phyloP scores from a whole-genome alignment of 2,329 filamentous ascomycete genomes.

The Fusarium subglutinans region DNA sequence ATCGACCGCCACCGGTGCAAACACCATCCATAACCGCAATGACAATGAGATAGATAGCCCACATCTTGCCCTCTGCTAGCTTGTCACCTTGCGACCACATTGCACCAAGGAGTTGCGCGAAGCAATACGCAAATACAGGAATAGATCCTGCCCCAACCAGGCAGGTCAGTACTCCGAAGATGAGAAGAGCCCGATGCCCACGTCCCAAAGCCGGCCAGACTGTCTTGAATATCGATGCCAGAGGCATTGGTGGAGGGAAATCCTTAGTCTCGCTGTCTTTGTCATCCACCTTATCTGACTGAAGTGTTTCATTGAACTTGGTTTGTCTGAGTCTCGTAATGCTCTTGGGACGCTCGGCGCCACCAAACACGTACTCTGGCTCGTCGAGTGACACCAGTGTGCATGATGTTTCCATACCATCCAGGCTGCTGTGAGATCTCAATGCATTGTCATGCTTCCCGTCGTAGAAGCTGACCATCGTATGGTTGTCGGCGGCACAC shows the following conservation, averaged over 20 bases:
- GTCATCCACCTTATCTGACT: neutral
- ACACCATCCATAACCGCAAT: conserved; percentile 74
- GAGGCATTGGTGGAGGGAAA: conserved; percentile 17
- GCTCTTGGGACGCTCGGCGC: conserved; percentile 45
- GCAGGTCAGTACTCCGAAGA: conserved; percentile 69
- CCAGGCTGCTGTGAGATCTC: conserved; percentile 11
- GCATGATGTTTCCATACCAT: conserved; percentile 6
- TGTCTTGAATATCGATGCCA: conserved; percentile 55
- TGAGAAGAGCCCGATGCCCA: conserved; percentile 62
- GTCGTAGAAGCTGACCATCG: neutral
- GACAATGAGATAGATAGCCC: conserved; percentile 74
- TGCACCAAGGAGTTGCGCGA: conserved; percentile 75
- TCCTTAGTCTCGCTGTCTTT: neutral
- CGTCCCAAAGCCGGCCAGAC: conserved; percentile 73
- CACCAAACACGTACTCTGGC: conserved; percentile 34
- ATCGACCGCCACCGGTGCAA: conserved; percentile 73
- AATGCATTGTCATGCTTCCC: conserved; percentile 23
- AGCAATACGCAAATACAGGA: conserved; percentile 79
- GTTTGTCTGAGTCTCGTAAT: conserved; percentile 26
- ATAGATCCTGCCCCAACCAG: conserved; percentile 72
- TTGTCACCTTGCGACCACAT: conserved; percentile 68
- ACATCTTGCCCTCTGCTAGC: conserved; percentile 64
- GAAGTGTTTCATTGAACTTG: neutral
- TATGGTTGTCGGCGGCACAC: neutral
- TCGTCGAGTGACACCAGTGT: conserved; percentile 15